Evolutionary conservation across 768 basidiomycete genomes (phyloP), one percentile per base, ranked within the genome.

Genomic region (Tulasnella sp.): DNA sequence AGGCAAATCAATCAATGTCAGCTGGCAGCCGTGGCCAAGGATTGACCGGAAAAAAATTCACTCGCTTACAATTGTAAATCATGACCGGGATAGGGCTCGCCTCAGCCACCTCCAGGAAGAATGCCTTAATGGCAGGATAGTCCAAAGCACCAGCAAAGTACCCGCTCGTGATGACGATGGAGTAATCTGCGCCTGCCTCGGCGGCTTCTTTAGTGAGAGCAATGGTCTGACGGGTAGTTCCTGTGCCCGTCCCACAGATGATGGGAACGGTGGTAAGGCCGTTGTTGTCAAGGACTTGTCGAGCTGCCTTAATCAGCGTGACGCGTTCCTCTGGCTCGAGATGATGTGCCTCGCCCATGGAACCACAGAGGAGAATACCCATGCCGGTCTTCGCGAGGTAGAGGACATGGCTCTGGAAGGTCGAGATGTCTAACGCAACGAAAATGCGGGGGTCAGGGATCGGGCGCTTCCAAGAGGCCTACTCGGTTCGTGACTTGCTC

Each of bases 271-370:
- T 64, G 11, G 64, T 52, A 23, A 88, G 71, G 1, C 82, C 84
- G 15, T 79, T 81, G 10, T 71, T 72, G 66, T 95, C 89, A 48
- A 95, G 76, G 0, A 81, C 84, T 55, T 76, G 76, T 43, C 93
- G 80, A 21, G 85, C 83, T 2, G 80, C 75, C 56, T 74, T 78
- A 69, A 91, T 81, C 63, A 92, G 73, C 9, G 66, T 72, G 47
- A 76, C 72, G 42, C 91, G 82, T 67, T 94, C 91, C 2, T 74
- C 67, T 66, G 78, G 84, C 43, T 85, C 72, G 48, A 83, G 71
- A 67, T 93, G 89, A 63, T 82, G 78, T 19, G 86, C 89, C 69
- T 94, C 91, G 64, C 91, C 84, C 87, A 88, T 88, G 3, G 87
- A 85, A 17, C 90, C 90, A 32, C 82, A 78, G 51, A 91, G 74